phyloP scores from a whole-genome alignment of 768 basidiomycete genomes.

The Boletus vinaceobasis region DNA sequence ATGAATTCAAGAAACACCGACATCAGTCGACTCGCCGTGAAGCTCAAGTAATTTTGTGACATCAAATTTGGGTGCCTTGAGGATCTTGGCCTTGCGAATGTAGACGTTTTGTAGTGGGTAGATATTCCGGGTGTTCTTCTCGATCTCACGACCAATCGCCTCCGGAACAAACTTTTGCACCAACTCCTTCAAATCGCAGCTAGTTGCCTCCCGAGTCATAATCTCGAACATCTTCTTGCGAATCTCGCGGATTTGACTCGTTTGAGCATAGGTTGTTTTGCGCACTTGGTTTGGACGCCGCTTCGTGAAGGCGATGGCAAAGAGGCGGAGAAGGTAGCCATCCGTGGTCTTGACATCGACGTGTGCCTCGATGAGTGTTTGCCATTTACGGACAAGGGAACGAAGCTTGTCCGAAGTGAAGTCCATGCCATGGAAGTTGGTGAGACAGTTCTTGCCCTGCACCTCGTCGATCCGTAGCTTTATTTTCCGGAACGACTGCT shows the following conservation, averaged over 20 bases:
- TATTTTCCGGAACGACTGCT: conserved; percentile 99
- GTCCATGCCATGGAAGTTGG: conserved; percentile 99
- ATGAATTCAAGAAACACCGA: conserved; percentile 37
- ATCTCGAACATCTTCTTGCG: conserved; percentile 99
- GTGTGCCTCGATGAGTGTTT: conserved; percentile 97
- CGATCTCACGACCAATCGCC: conserved; percentile 98
- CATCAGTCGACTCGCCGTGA: conserved; percentile 93
- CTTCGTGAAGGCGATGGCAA: conserved; percentile 99
- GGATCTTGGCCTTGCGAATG: conserved; percentile 98
- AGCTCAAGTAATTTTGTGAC: conserved; percentile 93
- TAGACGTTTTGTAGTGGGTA: conserved; percentile 99
- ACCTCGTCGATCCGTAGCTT: conserved; percentile 95
- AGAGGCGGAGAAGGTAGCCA: conserved; percentile 98
- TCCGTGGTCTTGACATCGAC: conserved; percentile 99
- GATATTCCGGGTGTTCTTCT: conserved; percentile 95
- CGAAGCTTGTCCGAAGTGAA: conserved; percentile 99
- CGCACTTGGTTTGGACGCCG: conserved; percentile 93
- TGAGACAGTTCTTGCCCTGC: conserved; percentile 98
- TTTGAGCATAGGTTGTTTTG: conserved; percentile 98
- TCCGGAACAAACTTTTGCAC: conserved; percentile 99
- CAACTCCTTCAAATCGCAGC: conserved; percentile 95
- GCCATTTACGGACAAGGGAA: conserved; percentile 99
- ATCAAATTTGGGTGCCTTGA: conserved; percentile 97
- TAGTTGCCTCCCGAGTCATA: conserved; percentile 92
- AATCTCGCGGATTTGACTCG: conserved; percentile 94